Evolutionary conservation across 192 early-diverging fungal species (phyloP).

Genomic region (Diversispora eburnea): DNA sequence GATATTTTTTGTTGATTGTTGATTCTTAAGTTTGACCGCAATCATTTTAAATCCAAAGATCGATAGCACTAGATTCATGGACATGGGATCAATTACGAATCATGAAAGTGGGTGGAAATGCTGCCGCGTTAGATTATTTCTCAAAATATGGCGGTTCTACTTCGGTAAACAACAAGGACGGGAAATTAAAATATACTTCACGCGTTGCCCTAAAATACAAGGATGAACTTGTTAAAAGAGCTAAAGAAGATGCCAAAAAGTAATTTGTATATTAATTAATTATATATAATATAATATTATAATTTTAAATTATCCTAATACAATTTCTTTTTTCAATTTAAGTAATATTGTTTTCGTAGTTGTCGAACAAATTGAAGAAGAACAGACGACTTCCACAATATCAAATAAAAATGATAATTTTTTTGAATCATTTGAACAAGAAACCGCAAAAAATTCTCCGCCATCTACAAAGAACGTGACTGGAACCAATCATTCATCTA

Average conservation of each 20-base stretch:
- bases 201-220: slow-evolving; percentile 77
- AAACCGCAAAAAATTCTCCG: neutral
- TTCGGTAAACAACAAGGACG: slow-evolving; percentile 56
- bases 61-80: slow-evolving; percentile 88
- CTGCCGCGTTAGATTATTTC: slow-evolving; percentile 76
- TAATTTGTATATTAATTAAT: slow-evolving; percentile 17
- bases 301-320: neutral
- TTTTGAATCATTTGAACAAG: slow-evolving; percentile 22
- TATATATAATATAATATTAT: neutral
- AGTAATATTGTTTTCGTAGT: slow-evolving; percentile 12
- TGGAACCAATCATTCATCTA: neutral
- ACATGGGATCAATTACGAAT: slow-evolving; percentile 85
- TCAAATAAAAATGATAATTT: slow-evolving; percentile 20
- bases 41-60: slow-evolving; percentile 46
- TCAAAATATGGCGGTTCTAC: slow-evolving; percentile 59
- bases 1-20: no score
- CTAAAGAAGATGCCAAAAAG: slow-evolving; percentile 61
- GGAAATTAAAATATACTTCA: slow-evolving; percentile 77
- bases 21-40: no score
- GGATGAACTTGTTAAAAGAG: slow-evolving; percentile 64
- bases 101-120: slow-evolving; percentile 90
- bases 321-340: neutral
- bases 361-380: slow-evolving; percentile 11
- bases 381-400: neutral
- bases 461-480: neutral